A percentile compares a stretch with the other conserved stretches of the same genome.
Conservation (phyloP, 805 yeast species). For the Ogataea allantospora region DNA sequence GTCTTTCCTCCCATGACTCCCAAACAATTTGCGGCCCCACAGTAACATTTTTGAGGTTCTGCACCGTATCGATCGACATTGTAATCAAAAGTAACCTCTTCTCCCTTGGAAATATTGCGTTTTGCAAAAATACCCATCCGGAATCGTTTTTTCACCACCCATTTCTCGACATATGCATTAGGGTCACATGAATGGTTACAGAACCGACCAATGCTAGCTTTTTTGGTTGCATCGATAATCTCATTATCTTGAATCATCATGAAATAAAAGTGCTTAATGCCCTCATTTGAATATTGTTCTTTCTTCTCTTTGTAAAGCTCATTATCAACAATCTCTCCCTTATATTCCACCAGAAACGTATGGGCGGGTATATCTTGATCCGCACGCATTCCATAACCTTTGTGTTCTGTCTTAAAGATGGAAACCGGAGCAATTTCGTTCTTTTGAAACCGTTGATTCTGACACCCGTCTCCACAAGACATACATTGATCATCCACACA, state of each 20-base stretch:
- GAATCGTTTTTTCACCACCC: conserved; percentile 90
- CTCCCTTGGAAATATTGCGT: conserved; percentile 67
- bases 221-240: conserved; percentile 90
- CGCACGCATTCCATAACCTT: conserved; percentile 90
- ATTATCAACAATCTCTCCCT: conserved; percentile 92
- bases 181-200: conserved; percentile 96
- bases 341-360: conserved; percentile 84
- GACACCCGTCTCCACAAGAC: conserved; percentile 73
- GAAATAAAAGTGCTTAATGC: conserved; percentile 82
- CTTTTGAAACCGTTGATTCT: conserved; percentile 84
- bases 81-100: conserved; percentile 89
- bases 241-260: conserved; percentile 94
- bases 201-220: conserved; percentile 87
- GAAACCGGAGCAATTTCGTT: conserved; percentile 71
- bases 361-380: conserved; percentile 53
- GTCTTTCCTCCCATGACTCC: conserved; percentile 96
- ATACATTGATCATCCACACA: conserved; percentile 69
- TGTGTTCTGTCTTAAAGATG: conserved; percentile 76
- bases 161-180: conserved; percentile 91
- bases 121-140: conserved; percentile 95
- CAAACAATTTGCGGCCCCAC: conserved; percentile 89
- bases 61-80: conserved; percentile 97
- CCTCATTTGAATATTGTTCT: conserved; percentile 66
- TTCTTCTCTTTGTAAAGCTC: conserved; percentile 69
- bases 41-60: conserved; percentile 87